These are phyloP conservation scores for Mycena galopus DNA, from an alignment of 768 basidiomycete species.

Conservation along the genomic window DNA sequence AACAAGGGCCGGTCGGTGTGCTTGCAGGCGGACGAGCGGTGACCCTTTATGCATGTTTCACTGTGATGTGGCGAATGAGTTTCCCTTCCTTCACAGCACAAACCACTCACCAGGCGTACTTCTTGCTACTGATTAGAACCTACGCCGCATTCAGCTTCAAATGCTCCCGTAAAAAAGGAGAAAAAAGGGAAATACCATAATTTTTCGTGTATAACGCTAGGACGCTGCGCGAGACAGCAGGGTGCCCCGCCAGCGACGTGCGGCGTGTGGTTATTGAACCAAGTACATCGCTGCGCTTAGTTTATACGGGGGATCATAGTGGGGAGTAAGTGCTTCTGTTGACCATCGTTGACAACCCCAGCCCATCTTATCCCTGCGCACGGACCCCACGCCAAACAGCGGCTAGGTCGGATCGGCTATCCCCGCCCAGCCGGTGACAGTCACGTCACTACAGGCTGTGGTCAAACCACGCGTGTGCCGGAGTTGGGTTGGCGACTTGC, in stretches of 20 bases:
- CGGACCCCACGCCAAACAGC: constrained; percentile 45
- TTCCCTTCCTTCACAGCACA: constrained; percentile 8
- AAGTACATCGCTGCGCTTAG: constrained; percentile 45
- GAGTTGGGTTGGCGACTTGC: neutral
- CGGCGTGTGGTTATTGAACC: constrained; percentile 66
- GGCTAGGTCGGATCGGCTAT: too few species aligned
- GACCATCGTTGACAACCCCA: constrained; percentile 65
- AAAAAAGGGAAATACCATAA: constrained; percentile 56
- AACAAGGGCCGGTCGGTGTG: constrained; percentile 91
- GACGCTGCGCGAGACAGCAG: constrained; percentile 48
- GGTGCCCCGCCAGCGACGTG: constrained; percentile 71
- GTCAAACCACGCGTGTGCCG: neutral
- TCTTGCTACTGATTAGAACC: constrained; percentile 81
- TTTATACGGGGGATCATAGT: constrained; percentile 60
- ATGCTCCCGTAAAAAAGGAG: too few species aligned
- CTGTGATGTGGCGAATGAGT: constrained; percentile 51
- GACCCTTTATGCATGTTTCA: constrained; percentile 95
- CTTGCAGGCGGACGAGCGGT: constrained; percentile 89
- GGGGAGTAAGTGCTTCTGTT: constrained; percentile 56
- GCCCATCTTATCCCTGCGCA: constrained; percentile 53
- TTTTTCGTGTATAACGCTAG: constrained; percentile 38
- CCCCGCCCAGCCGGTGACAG: too few species aligned
- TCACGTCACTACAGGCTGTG: too few species aligned
- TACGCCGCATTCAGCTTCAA: constrained; percentile 44
- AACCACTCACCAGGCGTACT: constrained; percentile 82